Percentiles rank a stretch among this genome's conserved stretches.
phyloP scores from a whole-genome alignment of 2,329 filamentous ascomycete genomes.

The Metarhizium robertsii region DNA sequence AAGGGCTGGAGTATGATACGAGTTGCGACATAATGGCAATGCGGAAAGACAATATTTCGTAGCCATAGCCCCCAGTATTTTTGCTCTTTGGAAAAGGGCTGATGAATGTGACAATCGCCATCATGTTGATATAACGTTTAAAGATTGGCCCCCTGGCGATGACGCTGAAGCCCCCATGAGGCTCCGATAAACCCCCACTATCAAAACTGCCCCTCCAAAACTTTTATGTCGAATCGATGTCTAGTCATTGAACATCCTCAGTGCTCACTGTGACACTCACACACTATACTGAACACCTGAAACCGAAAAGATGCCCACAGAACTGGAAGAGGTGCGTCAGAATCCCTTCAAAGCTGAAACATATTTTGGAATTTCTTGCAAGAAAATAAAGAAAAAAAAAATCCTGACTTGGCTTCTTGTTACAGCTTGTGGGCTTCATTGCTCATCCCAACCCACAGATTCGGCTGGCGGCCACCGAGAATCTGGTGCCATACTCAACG shows the following conservation, averaged over 20 bases:
- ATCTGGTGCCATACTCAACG: slow-evolving; percentile 74
- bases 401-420: background rate
- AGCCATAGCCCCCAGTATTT: too few relatives aligned
- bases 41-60: too few relatives aligned
- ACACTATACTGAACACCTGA: background rate
- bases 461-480: slow-evolving; percentile 74
- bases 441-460: slow-evolving; percentile 88
- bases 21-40: too few relatives aligned
- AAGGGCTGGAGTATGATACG: too few relatives aligned
- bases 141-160: slow-evolving; percentile 2
- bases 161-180: slow-evolving; percentile 5
- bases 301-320: slow-evolving; percentile 53
- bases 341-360: too few relatives aligned
- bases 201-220: slow-evolving; percentile 14
- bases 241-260: background rate
- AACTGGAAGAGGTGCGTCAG: slow-evolving; percentile 59
- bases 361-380: background rate
- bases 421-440: slow-evolving; percentile 83
- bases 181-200: slow-evolving; percentile 10
- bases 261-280: background rate
- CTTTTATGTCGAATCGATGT: background rate
- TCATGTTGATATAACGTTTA: background rate
- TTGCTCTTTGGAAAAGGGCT: too few relatives aligned
- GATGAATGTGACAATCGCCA: too few relatives aligned
- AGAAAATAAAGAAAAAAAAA: too few relatives aligned